These are phyloP conservation scores for Sideroxylon spinosum DNA, from an alignment of 179 eudicot genomes.

Conservation along the genomic window DNA sequence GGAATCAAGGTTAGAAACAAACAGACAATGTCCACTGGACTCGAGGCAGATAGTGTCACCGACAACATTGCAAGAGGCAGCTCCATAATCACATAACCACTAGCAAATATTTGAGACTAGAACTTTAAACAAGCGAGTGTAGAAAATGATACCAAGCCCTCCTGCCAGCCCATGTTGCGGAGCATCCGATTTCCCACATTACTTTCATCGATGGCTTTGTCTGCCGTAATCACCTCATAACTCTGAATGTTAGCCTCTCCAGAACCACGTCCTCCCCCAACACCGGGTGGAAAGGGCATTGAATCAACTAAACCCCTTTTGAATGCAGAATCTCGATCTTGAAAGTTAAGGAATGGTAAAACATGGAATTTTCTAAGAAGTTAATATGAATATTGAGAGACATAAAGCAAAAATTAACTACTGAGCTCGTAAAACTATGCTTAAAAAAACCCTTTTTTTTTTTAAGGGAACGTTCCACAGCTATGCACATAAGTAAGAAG, in stretches of 20 bases:
- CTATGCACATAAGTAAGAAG: neutral
- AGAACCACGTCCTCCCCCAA: constrained; percentile 64
- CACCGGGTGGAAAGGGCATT: constrained; percentile 97
- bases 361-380: constrained; percentile 49
- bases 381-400: constrained; percentile 34
- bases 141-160: constrained; percentile 82
- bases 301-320: constrained; percentile 71
- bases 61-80: neutral
- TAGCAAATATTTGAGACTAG: constrained; percentile 6
- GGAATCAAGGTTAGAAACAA: neutral
- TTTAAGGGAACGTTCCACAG: constrained; percentile 5
- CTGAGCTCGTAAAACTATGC: constrained; percentile 13
- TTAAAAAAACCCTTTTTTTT: neutral
- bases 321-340: constrained; percentile 68
- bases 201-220: constrained; percentile 86
- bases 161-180: constrained; percentile 99
- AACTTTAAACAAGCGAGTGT: constrained; percentile 19
- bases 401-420: constrained; percentile 31
- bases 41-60: neutral
- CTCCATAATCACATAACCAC: constrained; percentile 2
- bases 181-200: constrained; percentile 99
- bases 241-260: constrained; percentile 52
- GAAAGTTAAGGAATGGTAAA: constrained; percentile 45
- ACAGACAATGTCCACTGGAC: neutral
- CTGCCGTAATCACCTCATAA: constrained; percentile 79